These are phyloP conservation scores for Boletus coccyginus DNA, from an alignment of 768 basidiomycete species.

Conservation along the genomic window DNA sequence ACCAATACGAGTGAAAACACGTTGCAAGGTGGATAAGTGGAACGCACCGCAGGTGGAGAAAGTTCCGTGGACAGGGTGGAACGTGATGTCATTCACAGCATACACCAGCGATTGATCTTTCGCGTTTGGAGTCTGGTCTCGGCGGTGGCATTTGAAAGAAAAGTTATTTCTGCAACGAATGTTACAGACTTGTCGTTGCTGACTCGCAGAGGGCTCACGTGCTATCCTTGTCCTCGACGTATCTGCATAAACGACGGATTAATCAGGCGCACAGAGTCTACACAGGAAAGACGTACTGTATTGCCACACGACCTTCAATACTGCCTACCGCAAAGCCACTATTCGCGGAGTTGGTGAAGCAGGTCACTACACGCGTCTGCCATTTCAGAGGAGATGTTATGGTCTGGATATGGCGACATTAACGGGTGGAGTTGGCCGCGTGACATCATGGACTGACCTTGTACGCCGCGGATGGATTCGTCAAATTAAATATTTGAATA, in stretches of 20 bases:
- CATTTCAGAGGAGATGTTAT: constrained; percentile 87
- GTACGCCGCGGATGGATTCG: constrained; percentile 74
- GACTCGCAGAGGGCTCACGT: constrained; percentile 40
- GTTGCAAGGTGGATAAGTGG: constrained; percentile 16
- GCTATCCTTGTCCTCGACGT: constrained; percentile 81
- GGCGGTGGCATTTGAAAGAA: constrained; percentile 83
- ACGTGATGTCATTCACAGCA: constrained; percentile 82
- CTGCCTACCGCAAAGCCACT: constrained; percentile 84
- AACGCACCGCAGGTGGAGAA: constrained; percentile 73
- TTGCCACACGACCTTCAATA: constrained; percentile 89
- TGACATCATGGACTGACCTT: constrained; percentile 48
- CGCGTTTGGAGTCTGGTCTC: constrained; percentile 49
- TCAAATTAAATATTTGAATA: constrained; percentile 85
- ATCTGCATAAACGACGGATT: constrained; percentile 42
- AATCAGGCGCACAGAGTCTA: not conserved
- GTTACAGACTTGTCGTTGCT: not conserved
- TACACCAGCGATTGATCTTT: constrained; percentile 73
- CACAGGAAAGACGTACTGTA: constrained; percentile 65
- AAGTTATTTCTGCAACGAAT: constrained; percentile 60
- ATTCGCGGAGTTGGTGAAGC: constrained; percentile 64
- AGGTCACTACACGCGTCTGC: constrained; percentile 87
- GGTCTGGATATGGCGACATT: constrained; percentile 43
- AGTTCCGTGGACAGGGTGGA: constrained; percentile 82
- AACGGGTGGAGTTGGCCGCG: not conserved
- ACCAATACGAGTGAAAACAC: constrained; percentile 15